Evolutionary conservation across 2,329 filamentous ascomycete species (phyloP), one percentile per base, ranked within the genome.

Genomic region (Arthrobotrys pseudoclavata): DNA sequence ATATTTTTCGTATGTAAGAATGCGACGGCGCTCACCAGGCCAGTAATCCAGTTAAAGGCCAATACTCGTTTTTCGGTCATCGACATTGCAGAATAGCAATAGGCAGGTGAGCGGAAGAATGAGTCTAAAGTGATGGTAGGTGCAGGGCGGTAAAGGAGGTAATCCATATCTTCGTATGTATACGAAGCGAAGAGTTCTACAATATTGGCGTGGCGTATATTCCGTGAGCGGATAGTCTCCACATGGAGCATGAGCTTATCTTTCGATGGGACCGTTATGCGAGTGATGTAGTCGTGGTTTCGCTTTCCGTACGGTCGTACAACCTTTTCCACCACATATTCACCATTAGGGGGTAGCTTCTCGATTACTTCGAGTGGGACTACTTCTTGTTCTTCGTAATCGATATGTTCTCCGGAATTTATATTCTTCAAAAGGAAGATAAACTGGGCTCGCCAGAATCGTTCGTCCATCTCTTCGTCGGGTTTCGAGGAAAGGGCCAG

Each of bases 11-110:
- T 86, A 82, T 94, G 91, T 1, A 94, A 84, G 79, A 88, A 91
- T 66, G 89, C 88, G 13, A 93, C 82, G 0, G 91, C 89, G 82
- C 92, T 90, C 45, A 87, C 86, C 2, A 94, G 86, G 82, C 91
- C 93, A 81, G 91, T 89, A 80, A 93, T 88, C 91, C 91, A 94
- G 82, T 92, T 90, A 82, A 92, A 85, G 3, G 92, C 83, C 15
- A 91, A 84, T 48, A 86, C 84, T 31, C 89, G 86, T 31, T 90
- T 86, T 45, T 88, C 86, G 57, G 86, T 85, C 81, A 91, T 91
- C 3, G 87, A 81, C 10, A 92, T 82, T 62, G 87, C 87, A 81
- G 91, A 90, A 82, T 91, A 87, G 24, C 88, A 87, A 29, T 87
- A 85, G 1, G 91, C 89, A 4, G 88, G 88, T 61, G 88, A 88